Evolutionary conservation across 192 early-diverging fungal genomes (phyloP), one percentile per base, ranked within the genome.

Genomic region (Linnemannia hyalina): DNA sequence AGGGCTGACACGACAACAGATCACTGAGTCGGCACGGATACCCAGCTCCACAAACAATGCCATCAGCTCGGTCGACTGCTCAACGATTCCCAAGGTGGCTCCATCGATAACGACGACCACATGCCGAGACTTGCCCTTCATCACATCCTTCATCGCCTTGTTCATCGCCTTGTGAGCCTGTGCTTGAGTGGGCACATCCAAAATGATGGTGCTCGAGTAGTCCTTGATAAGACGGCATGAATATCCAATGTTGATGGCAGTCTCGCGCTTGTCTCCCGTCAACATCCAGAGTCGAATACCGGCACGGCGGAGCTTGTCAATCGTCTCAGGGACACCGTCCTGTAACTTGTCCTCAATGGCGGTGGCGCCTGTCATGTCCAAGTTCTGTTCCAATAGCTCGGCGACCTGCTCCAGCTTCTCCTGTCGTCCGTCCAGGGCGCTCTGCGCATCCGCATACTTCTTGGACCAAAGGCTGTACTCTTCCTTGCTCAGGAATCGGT

Each of bases 321-420:
- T 97, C 8, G 95, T 94, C 78, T 97, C 96, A 3, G 96, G 95
- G 1, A 98, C 97, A 22, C 95, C 96, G 8, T 90, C 93, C 76
- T 98, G 97, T 76, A 98, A 83, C 72, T 95, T 93, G 80, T 98
- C 97, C 80, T 98, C 97, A 74, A 98, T 98, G 4, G 97, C 97
- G 0, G 97, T 97, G 0, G 96, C 94, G 0, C 97, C 97, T 0
- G 97, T 89, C 40, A 98, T 90, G 15, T 93, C 85, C 52, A 98
- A 77, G 26, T 93, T 92, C n/a, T 80, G 77, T 80, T 98, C 97
- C 44, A 97, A 93, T 23, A 92, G 76, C 57, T 96, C 95, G 7
- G 95, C 96, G 4, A 94, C 91, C 11, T 90, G 72, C 44, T 88
- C 87, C 55, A 92, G 42, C 46, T 91, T 90, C 40, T 88, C 82